These are phyloP conservation scores for Coemansia sp. DNA, from an alignment of 192 early-diverging fungal species.

Conservation along the genomic window DNA sequence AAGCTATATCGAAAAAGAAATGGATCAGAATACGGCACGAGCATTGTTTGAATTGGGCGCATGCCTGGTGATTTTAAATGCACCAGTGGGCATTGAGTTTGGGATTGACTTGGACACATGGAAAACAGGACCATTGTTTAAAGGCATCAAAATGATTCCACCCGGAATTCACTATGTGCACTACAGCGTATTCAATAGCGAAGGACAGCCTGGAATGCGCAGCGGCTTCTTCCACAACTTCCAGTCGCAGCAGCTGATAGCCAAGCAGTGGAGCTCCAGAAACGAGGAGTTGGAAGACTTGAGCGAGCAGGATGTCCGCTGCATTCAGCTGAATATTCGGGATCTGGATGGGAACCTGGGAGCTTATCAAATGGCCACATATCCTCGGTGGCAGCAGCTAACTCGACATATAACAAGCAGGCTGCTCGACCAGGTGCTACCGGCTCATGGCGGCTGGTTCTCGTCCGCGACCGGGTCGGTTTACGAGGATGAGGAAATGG, in stretches of 20 bases:
- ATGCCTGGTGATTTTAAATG: slow-evolving; percentile 76
- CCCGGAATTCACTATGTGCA: slow-evolving; percentile 92
- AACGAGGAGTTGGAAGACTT: slow-evolving; percentile 66
- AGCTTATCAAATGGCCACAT: slow-evolving; percentile 70
- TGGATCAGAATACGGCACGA: slow-evolving; percentile 84
- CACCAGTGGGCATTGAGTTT: slow-evolving; percentile 76
- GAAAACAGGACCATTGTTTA: slow-evolving; percentile 87
- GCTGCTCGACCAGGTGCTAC: slow-evolving; percentile 53
- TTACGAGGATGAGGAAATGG: slow-evolving; percentile 64
- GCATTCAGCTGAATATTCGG: slow-evolving; percentile 67
- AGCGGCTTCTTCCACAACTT: slow-evolving; percentile 79
- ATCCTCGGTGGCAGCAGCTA: slow-evolving; percentile 74
- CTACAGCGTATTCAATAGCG: slow-evolving; percentile 60
- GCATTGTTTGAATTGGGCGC: slow-evolving; percentile 73
- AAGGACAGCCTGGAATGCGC: slow-evolving; percentile 54
- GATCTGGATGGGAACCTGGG: slow-evolving; percentile 79
- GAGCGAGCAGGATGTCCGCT: slow-evolving; percentile 59
- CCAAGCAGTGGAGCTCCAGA: slow-evolving; percentile 73
- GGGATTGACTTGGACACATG: slow-evolving; percentile 90
- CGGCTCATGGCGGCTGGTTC: slow-evolving; percentile 39
- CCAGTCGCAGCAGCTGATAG: slow-evolving; percentile 66
- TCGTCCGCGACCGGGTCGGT: slow-evolving; percentile 49
- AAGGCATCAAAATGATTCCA: slow-evolving; percentile 89
- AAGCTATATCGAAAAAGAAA: slow-evolving; percentile 13
- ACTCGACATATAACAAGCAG: slow-evolving; percentile 63